Evolutionary conservation across 2,329 filamentous ascomycete species (phyloP), one percentile per base, ranked within the genome.

Genomic region (Apiospora malaysiana): DNA sequence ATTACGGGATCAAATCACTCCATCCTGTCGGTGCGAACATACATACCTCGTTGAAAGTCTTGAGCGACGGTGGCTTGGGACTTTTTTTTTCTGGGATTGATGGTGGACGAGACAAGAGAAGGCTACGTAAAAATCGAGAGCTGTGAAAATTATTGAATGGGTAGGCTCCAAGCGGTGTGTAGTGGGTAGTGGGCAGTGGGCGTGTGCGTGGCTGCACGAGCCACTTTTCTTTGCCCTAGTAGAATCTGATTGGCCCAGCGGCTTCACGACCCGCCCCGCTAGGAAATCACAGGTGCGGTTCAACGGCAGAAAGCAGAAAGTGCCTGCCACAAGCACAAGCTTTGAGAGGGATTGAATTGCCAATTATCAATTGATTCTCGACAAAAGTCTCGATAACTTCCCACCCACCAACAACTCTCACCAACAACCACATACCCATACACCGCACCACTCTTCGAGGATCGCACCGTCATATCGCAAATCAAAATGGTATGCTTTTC

Each of bases 401-500:
- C 69, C 72, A 71, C 72, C 72, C 72, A 72, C 73, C 73, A 72
- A 56, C 72, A 74, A 73, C 69, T 70, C 68, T 68, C 70, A 74
- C 72, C 71, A 73, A 70, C 72, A 72, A 74, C 74, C 75, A 76
- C 68, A 73, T 71, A 72, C 69, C 72, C 74, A 68, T 68, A 71
- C 56, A 74, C 72, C 46, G 47, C 46, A 74, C 72, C 73, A 83
- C 88, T 90, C 88, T 90, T 90, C 89, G 89, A 90, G 89, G 89
- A 90, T 90, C 88, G 87, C 85, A 82, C 86, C 87, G 88, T 87
- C 88, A 87, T 81, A 82, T 59, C 47, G 46, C 56, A 63, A 63
- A 63, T 82, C 85, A 90, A 88, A 83, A 90, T 90, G 89, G 89
- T 90, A 81, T 84, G 88, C 84, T 6, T 77, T 32, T 32, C 18